phyloP scores from a whole-genome alignment of 2,329 filamentous ascomycete species.

The Paracoccidioides brasiliensis region DNA sequence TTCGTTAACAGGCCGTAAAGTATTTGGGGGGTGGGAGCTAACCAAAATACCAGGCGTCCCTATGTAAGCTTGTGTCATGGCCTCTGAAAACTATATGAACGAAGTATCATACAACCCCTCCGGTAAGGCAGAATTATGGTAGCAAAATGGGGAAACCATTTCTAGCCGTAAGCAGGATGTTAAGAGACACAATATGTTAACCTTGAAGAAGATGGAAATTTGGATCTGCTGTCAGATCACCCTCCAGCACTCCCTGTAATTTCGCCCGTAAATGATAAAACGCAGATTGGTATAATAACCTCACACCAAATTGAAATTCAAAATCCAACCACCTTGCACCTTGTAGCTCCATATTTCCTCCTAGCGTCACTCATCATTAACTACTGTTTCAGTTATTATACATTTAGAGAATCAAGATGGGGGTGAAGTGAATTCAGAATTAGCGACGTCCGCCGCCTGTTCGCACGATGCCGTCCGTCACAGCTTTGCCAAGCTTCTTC shows the following conservation, averaged over 20 bases:
- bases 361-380: neutral
- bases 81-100: no score
- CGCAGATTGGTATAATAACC: neutral
- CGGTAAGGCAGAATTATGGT: no score
- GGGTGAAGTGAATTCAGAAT: neutral
- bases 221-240: neutral
- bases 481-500: slow-evolving; percentile 34
- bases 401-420: neutral
- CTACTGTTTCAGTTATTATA: neutral
- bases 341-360: neutral
- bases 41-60: no score
- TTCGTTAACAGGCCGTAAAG: no score
- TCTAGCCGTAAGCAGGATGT: no score
- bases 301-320: neutral
- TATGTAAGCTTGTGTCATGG: no score
- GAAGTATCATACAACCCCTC: no score
- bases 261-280: neutral
- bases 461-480: slow-evolving; percentile 27
- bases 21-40: no score
- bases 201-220: neutral
- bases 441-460: slow-evolving; percentile 23
- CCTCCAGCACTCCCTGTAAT: neutral
- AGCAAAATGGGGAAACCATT: no score
- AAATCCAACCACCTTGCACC: neutral
- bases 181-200: neutral